Evolutionary conservation across 345 rosid species (phyloP).

Genomic region (Brassica nigra): DNA sequence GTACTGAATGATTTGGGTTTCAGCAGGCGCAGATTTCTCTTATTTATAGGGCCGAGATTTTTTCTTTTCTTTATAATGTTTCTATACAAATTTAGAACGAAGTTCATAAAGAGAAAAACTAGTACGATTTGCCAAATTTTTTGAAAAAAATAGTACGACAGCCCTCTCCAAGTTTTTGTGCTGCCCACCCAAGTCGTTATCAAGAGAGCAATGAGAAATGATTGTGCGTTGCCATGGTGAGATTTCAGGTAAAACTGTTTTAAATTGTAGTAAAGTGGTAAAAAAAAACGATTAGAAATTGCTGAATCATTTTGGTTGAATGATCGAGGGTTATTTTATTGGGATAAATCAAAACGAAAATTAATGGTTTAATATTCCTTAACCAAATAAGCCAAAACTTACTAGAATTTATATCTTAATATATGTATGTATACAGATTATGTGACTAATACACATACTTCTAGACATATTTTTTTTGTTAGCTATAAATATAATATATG

Average conservation of each 20-base stretch:
- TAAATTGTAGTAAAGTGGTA: neutral
- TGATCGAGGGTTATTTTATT: neutral
- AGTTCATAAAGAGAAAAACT: neutral
- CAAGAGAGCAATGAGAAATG: neutral
- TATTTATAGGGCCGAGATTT: constrained; percentile 3
- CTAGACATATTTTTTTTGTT: no score
- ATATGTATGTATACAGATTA: no score
- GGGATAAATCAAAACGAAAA: neutral
- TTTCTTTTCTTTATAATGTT: neutral
- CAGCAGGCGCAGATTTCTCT: neutral
- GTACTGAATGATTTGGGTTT: constrained; percentile 2
- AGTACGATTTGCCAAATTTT: neutral
- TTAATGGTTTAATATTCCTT: no score
- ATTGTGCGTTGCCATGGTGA: neutral
- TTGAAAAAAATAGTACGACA: neutral
- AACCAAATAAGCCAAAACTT: neutral
- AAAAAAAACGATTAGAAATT: no score
- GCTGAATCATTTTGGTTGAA: neutral
- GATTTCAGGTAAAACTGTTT: neutral
- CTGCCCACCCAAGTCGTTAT: neutral
- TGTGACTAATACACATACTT: no score
- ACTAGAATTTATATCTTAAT: neutral
- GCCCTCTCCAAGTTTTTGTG: neutral
- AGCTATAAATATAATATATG: no score
- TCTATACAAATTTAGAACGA: neutral